These are phyloP conservation scores for Colletotrichum destructivum DNA, from an alignment of 2,329 filamentous ascomycete species.

Conservation along the genomic window DNA sequence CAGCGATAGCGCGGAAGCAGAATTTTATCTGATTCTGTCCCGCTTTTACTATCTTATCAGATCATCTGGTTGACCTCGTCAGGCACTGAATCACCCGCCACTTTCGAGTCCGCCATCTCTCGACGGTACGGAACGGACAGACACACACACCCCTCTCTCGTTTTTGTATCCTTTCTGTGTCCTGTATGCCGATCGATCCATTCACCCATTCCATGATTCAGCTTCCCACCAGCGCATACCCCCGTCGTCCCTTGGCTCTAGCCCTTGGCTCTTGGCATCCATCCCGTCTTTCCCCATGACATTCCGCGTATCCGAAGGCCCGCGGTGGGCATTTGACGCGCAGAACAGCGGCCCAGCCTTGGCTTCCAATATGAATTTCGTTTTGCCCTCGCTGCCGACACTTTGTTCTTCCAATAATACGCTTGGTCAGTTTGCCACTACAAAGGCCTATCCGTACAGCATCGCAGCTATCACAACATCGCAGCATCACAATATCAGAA, in stretches of 20 bases:
- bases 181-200: too few relatives aligned
- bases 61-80: conserved; percentile 29
- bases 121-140: too few relatives aligned
- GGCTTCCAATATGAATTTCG: neutral
- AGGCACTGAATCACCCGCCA: conserved; percentile 4
- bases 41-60: conserved; percentile 43
- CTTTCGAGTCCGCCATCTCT: neutral
- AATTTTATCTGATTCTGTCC: conserved; percentile 37
- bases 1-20: conserved; percentile 19
- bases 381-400: neutral
- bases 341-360: neutral
- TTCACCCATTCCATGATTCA: neutral
- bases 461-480: too few relatives aligned
- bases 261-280: neutral
- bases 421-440: too few relatives aligned
- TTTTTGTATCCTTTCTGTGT: too few relatives aligned
- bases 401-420: neutral
- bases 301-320: neutral
- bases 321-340: neutral
- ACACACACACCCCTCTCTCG: too few relatives aligned
- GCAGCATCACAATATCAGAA: too few relatives aligned
- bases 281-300: neutral
- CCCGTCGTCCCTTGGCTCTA: neutral
- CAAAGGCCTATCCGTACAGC: too few relatives aligned
- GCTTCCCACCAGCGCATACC: too few relatives aligned